Evolutionary conservation across 2,329 filamentous ascomycete species (phyloP).

Genomic region (Neofusicoccum ribis): DNA sequence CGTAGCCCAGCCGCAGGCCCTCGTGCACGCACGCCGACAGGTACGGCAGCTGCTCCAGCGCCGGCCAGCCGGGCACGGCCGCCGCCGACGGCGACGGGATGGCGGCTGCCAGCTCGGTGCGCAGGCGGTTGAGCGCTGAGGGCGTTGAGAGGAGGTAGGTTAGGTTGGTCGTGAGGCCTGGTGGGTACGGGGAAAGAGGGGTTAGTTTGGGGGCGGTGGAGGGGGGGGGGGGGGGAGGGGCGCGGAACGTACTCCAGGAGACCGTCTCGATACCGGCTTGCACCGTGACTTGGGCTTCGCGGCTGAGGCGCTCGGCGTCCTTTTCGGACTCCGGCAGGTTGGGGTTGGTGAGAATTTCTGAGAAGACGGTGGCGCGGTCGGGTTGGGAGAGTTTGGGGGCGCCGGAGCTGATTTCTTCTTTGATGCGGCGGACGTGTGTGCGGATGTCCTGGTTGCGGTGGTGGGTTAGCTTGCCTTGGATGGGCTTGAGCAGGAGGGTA

Average conservation of each 20-base stretch:
- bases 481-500: not conserved
- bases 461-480: too few relatives aligned
- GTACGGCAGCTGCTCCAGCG: constrained; percentile 21
- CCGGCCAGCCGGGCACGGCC: not conserved
- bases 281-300: constrained; percentile 34
- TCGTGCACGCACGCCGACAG: constrained; percentile 28
- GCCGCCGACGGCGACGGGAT: constrained; percentile 24
- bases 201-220: too few relatives aligned
- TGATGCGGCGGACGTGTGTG: not conserved
- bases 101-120: constrained; percentile 28
- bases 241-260: not conserved
- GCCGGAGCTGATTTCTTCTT: not conserved
- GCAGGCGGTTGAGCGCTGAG: constrained; percentile 25
- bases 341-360: not conserved
- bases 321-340: constrained; percentile 33
- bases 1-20: constrained; percentile 39
- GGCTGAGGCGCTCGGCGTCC: constrained; percentile 31
- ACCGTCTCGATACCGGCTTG: constrained; percentile 35
- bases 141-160: constrained; percentile 34
- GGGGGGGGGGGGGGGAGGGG: too few relatives aligned
- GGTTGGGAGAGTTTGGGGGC: not conserved
- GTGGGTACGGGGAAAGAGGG: not conserved
- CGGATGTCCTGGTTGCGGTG: not conserved
- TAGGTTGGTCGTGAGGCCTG: constrained; percentile 29
- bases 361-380: not conserved